Base-by-base conservation (phyloP, 1,284 basidiomycete genomes). In the Volvariella volvacea region DNA sequence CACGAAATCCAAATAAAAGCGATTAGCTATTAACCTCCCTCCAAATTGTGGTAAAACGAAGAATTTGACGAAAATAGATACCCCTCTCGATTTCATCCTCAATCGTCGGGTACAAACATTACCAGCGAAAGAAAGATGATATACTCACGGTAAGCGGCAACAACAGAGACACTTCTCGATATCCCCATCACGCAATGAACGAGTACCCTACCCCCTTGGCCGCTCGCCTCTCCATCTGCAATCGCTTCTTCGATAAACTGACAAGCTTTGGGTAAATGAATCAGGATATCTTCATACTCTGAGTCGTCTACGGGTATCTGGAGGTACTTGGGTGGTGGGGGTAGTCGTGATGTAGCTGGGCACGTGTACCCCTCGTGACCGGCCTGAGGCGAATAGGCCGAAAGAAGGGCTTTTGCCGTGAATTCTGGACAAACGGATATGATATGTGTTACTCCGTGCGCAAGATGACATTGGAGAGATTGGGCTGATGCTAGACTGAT, bases 101-200 rank as follows among this genome's bases (percentile, higher is more conserved):
- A n/a, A n/a, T n/a, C n/a, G n/a, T n/a, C n/a, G n/a, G n/a, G n/a
- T n/a, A n/a, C n/a, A n/a, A n/a, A n/a, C n/a, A n/a, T n/a, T 8
- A 8, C 21, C 17, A 41, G 25, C 30, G 34, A 42, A 42, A 21
- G 9, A 22, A 39, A 20, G 47, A 28, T 22, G 15, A 31, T 42
- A 37, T 12, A 66, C 74, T 63, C 57, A 80, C 75, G 57, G 57
- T 80, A 84, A 2, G 80, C 83, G 30, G 77, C 77, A 31, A 82
- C 71, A 33, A 83, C 74, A 3, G 83, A 81, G n/a, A 78, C 66
- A 51, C 78, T 81, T 47, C 85, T 68, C 7, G 80, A 85, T 3
- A 88, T 68, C 8, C 85, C 86, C 67, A 86, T 83, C 14, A 81
- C 67, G 61, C 88, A 90, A 55, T 90, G 87, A 12, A 90, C 81